Conservation (phyloP, 2,329 filamentous ascomycete genomes). For the Metarhizium brunneum region DNA sequence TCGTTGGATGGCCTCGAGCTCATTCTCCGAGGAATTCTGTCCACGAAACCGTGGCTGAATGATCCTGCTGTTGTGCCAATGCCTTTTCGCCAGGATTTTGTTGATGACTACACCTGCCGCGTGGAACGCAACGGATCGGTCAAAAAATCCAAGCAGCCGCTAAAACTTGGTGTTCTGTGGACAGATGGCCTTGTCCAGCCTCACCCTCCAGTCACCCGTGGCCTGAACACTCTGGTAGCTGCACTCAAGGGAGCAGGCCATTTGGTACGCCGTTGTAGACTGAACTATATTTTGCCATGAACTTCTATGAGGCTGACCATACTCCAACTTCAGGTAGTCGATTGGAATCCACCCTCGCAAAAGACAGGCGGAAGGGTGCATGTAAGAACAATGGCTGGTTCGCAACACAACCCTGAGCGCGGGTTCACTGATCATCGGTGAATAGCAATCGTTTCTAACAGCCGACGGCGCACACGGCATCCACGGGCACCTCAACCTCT, state of each 20-base stretch:
- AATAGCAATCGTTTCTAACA: conserved; percentile 17
- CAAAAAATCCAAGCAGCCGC: conserved; percentile 14
- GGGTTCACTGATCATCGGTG: neutral
- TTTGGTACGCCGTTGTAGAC: neutral
- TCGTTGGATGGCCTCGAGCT: conserved; percentile 45
- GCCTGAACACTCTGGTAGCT: conserved; percentile 35
- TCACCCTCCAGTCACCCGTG: conserved; percentile 46
- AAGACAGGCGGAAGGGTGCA: neutral
- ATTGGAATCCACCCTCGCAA: neutral
- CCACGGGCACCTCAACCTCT: conserved; percentile 38
- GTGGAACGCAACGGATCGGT: conserved; percentile 2
- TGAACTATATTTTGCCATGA: neutral
- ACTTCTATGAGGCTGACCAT: neutral
- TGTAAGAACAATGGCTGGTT: neutral
- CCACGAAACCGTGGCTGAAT: conserved; percentile 52
- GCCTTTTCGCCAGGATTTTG: conserved; percentile 48
- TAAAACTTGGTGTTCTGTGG: conserved; percentile 46
- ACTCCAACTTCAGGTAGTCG: neutral
- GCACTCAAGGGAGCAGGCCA: neutral
- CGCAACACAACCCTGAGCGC: neutral
- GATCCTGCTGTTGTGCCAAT: conserved; percentile 58
- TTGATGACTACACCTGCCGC: conserved; percentile 27
- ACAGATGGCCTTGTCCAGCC: conserved; percentile 40
- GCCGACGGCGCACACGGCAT: conserved; percentile 27
- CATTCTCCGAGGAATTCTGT: conserved; percentile 45